Base-by-base conservation (phyloP, 1,139 yeast species). In the Sugiyamaella sp. region DNA sequence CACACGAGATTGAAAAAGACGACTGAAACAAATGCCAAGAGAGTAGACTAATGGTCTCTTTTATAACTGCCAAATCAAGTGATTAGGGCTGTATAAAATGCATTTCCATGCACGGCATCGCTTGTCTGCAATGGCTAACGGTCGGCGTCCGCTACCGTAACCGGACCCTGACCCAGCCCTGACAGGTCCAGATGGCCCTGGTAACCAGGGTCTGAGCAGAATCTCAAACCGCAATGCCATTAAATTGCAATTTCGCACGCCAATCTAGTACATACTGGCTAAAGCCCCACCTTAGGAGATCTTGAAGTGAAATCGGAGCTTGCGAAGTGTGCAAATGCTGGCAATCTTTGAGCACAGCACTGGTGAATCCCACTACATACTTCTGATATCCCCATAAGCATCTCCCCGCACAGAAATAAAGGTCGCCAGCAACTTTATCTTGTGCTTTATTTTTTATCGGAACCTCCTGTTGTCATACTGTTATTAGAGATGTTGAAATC, bases 401-500 rank as follows among this genome's bases (percentile, higher is more conserved):
- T 10, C 29, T n/a, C n/a, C n/a, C n/a, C n/a, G n/a, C n/a, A n/a
- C n/a, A n/a, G n/a, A 6, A 24, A 10, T 10, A 24, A 24, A 5
- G 5, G 10, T 24, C 5, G 29, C 29, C 10, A 6, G 10, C 29
- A 24, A 24, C 29, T 24, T 10, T 24, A 24, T 24, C 29, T 24
- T 24, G 29, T 24, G 10, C 29, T 24, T 10, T 32, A 32, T 14
- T 32, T 32, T 25, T 25, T 25, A 6, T 8, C 29, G 6, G 10
- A 8, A 25, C 29, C 29, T 8, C 10, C 29, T 25, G 10, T 25
- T 10, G 9, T 10, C 29, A 10, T 10, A 25, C 19, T 17, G 9
- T 37, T 37, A 24, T n/a, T 17, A 14, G 25, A 40, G 9, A 66
- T 66, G 70, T 56, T 65, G 6, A 54, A 60, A 47, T 57, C 66